Conservation (phyloP, 768 basidiomycete genomes). For the Lentinula guzmanii region DNA sequence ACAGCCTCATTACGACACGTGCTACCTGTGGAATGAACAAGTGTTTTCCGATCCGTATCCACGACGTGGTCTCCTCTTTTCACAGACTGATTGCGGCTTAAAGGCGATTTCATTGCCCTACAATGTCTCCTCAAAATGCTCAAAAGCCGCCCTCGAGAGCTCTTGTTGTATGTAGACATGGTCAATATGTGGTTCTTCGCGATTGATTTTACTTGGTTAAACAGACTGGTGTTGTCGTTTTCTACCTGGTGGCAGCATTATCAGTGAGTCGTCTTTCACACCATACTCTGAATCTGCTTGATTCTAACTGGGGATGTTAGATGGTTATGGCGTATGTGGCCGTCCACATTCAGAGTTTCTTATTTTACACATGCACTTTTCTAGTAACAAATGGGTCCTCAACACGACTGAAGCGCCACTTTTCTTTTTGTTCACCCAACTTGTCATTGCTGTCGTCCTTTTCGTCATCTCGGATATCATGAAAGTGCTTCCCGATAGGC, state of each 20-base stretch:
- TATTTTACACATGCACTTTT: not conserved
- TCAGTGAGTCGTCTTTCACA: conserved; percentile 49
- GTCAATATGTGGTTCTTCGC: not conserved
- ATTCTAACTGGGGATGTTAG: conserved; percentile 26
- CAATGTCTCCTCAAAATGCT: conserved; percentile 22
- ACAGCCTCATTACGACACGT: not conserved
- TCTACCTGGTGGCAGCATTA: conserved; percentile 87
- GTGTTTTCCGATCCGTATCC: conserved; percentile 2
- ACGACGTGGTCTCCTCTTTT: not conserved
- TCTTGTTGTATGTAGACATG: conserved; percentile 34
- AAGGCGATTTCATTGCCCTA: not conserved
- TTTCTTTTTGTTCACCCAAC: conserved; percentile 62
- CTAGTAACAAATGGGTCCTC: conserved; percentile 67
- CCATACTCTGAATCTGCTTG: not conserved
- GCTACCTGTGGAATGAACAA: not conserved
- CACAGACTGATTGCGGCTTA: not conserved
- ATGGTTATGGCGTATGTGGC: conserved; percentile 81
- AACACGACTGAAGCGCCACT: conserved; percentile 50
- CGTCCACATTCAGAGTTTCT: conserved; percentile 2
- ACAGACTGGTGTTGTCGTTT: conserved; percentile 70
- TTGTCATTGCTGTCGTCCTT: conserved; percentile 58
- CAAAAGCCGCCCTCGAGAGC: conserved; percentile 30
- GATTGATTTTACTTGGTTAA: conserved; percentile 4
- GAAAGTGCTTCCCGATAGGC: conserved; percentile 61
- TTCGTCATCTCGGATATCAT: conserved; percentile 50